phyloP scores from a whole-genome alignment of 2,329 filamentous ascomycete species.

The Trichophyton verrucosum region DNA sequence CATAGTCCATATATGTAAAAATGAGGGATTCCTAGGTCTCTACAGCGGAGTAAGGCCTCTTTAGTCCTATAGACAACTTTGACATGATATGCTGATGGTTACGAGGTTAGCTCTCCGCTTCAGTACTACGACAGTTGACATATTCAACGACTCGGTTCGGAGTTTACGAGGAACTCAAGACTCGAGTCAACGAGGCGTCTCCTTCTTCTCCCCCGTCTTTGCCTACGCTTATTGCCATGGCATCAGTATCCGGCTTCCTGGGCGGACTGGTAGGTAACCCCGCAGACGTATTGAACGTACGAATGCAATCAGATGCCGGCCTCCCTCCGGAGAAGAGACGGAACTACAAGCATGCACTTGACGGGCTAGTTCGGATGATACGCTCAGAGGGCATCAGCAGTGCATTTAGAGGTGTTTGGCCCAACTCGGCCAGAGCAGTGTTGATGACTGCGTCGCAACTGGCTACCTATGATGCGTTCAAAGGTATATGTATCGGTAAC shows the following conservation, averaged over 20 bases:
- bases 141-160: constrained; percentile 96
- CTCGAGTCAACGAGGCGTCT: constrained; percentile 43
- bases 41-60: constrained; percentile 58
- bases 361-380: constrained; percentile 79
- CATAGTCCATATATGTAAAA: constrained; percentile 65
- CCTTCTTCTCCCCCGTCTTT: constrained; percentile 50
- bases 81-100: not conserved
- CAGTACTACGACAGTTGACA: constrained; percentile 82
- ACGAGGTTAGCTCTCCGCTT: constrained; percentile 59
- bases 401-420: constrained; percentile 65
- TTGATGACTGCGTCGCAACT: constrained; percentile 55
- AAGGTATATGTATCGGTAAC: constrained; percentile 41
- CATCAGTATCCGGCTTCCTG: constrained; percentile 69
- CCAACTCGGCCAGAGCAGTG: constrained; percentile 50
- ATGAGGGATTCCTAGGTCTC: constrained; percentile 64
- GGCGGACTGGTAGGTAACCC: constrained; percentile 88
- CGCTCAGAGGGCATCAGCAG: constrained; percentile 63
- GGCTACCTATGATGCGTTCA: constrained; percentile 53
- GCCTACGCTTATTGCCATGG: constrained; percentile 66
- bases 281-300: constrained; percentile 91
- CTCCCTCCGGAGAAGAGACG: constrained; percentile 60
- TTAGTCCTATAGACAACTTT: not conserved
- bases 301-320: constrained; percentile 89
- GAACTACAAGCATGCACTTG: constrained; percentile 79
- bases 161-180: constrained; percentile 88